phyloP scores from a whole-genome alignment of 768 basidiomycete species.

The Tylopilus plumbeoviolaceoides region DNA sequence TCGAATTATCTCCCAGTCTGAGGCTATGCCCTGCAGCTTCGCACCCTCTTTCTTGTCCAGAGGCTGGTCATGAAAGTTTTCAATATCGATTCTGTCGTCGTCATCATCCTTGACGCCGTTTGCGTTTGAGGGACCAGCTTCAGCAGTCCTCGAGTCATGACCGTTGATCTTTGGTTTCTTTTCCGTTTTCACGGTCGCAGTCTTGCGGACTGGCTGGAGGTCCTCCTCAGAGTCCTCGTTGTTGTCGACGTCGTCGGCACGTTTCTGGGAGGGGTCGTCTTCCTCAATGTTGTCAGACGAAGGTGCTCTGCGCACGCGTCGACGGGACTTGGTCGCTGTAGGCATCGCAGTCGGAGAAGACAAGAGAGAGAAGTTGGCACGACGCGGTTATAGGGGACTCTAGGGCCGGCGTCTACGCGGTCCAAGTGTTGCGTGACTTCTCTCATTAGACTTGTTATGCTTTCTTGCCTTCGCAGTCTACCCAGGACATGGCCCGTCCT shows the following conservation, averaged over 20 bases:
- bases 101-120: conserved; percentile 30
- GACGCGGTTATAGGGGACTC: conserved; percentile 22
- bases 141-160: conserved; percentile 10
- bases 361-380: neutral
- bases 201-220: conserved; percentile 34
- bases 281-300: conserved; percentile 60
- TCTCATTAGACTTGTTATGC: conserved; percentile 10
- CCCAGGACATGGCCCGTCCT: conserved; percentile 19
- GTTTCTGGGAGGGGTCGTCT: conserved; percentile 36
- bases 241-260: conserved; percentile 40
- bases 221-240: conserved; percentile 36
- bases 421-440: neutral
- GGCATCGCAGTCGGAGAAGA: conserved; percentile 27
- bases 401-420: conserved; percentile 32
- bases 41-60: conserved; percentile 48
- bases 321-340: conserved; percentile 33
- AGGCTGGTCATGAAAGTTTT: conserved; percentile 64
- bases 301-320: conserved; percentile 40
- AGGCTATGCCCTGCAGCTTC: conserved; percentile 53
- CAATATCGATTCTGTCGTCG: conserved; percentile 55
- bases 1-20: conserved; percentile 60
- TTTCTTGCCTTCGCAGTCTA: conserved; percentile 24
- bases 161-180: conserved; percentile 28
- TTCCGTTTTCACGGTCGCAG: conserved; percentile 26
- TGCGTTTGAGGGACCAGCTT: conserved; percentile 25